Percentiles rank a stretch among this genome's conserved stretches.
Evolutionary conservation across 1,284 basidiomycete genomes (phyloP).

Genomic region (Vanrija pseudolonga): DNA sequence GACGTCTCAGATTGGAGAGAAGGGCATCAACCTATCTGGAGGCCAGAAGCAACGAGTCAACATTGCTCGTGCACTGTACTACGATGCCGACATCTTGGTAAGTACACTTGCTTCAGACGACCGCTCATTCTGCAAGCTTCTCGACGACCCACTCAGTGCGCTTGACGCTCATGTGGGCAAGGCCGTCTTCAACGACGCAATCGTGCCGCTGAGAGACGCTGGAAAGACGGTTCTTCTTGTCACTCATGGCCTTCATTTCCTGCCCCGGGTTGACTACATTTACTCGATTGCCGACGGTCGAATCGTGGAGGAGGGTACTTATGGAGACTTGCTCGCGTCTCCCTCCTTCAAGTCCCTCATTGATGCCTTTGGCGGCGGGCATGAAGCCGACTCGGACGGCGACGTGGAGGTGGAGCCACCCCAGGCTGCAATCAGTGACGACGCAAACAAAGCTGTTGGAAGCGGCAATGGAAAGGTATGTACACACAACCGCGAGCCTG

Average conservation of each 20-base stretch:
- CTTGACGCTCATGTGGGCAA: conserved; percentile 59
- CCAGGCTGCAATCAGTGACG: conserved; percentile 32
- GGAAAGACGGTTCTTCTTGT: conserved; percentile 57
- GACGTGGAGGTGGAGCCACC: conserved; percentile 45
- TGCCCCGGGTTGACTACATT: conserved; percentile 23
- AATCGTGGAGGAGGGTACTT: conserved; percentile 2
- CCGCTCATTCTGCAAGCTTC: not conserved
- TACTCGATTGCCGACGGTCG: conserved; percentile 20
- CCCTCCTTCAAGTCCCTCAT: conserved; percentile 59
- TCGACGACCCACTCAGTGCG: conserved; percentile 55
- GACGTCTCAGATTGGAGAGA: conserved; percentile 61
- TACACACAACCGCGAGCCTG: not conserved
- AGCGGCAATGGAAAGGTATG: conserved; percentile 56
- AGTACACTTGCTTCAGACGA: too few species aligned
- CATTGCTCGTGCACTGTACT: conserved; percentile 73
- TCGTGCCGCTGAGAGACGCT: conserved; percentile 60
- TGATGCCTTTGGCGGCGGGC: conserved; percentile 60
- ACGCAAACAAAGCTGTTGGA: conserved; percentile 54
- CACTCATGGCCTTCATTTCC: conserved; percentile 57
- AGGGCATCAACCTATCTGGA: conserved; percentile 45
- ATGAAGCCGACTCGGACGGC: conserved; percentile 49
- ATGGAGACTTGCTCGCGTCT: not conserved
- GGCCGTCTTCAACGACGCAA: conserved; percentile 62
- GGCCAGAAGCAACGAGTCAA: conserved; percentile 65
- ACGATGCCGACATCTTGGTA: conserved; percentile 53